Evolutionary conservation across 495 filamentous ascomycete species (phyloP).

Genomic region (Trichoderma asperelloides): DNA sequence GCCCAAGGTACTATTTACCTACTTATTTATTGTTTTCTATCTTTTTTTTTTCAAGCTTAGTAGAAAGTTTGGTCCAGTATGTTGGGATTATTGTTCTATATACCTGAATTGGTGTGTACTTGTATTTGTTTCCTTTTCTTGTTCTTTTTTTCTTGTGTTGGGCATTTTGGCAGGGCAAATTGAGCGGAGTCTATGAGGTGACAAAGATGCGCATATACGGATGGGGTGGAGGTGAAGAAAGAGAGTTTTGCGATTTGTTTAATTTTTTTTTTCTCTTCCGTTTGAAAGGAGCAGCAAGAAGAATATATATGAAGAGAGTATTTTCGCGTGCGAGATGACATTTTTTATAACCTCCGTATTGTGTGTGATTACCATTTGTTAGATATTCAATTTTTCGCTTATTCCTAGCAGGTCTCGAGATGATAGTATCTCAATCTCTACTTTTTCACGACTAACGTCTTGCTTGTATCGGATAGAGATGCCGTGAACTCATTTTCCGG

Average conservation of each 20-base stretch:
- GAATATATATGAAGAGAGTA: neutral
- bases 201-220: neutral
- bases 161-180: slow-evolving; percentile 2
- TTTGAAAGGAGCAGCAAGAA: neutral
- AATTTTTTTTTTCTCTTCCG: neutral
- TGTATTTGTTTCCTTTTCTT: neutral
- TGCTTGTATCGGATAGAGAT: neutral
- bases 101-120: neutral
- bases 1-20: neutral
- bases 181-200: neutral
- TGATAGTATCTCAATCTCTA: neutral
- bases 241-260: neutral
- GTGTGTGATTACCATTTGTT: neutral
- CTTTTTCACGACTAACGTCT: neutral
- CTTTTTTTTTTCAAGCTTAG: neutral
- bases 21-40: neutral
- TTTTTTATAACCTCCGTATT: neutral
- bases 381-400: neutral
- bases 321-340: neutral
- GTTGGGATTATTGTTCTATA: neutral
- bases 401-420: neutral
- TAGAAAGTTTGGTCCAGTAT: neutral
- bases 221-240: neutral
- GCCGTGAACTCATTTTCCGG: neutral
- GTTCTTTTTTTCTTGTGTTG: neutral